Conservation (phyloP, 2,329 filamentous ascomycete species). For the Neonectria sp. region DNA sequence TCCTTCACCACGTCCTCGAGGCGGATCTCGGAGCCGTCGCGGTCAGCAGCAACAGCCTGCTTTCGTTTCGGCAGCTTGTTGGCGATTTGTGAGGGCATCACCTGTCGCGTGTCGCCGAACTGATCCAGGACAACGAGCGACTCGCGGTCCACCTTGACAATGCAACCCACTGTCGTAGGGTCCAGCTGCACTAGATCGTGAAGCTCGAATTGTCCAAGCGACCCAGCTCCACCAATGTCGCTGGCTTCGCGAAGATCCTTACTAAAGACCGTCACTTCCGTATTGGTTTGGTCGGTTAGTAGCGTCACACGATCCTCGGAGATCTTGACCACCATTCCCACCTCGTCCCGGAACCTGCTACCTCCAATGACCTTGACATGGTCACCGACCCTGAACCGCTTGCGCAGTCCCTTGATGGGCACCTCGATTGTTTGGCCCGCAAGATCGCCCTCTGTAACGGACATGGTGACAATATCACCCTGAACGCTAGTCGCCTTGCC, state of each 20-base stretch:
- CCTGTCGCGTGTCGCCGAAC: constrained; percentile 83
- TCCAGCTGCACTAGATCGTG: constrained; percentile 97
- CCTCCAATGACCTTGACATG: constrained; percentile 99
- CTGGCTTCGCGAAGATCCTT: constrained; percentile 95
- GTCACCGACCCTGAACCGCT: constrained; percentile 93
- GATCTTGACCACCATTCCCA: constrained; percentile 97
- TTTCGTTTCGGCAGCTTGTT: constrained; percentile 89
- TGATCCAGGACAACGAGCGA: constrained; percentile 93
- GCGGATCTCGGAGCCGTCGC: constrained; percentile 93
- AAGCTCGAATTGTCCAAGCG: constrained; percentile 89
- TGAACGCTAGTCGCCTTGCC: constrained; percentile 90
- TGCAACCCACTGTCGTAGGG: constrained; percentile 90
- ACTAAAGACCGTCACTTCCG: constrained; percentile 97
- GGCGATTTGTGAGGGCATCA: constrained; percentile 92
- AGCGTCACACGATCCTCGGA: constrained; percentile 93
- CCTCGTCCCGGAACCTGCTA: constrained; percentile 93
- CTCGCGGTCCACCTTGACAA: constrained; percentile 96
- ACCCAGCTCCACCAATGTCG: constrained; percentile 89
- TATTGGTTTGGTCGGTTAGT: constrained; percentile 91
- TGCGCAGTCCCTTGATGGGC: constrained; percentile 91
- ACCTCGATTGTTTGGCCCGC: constrained; percentile 90
- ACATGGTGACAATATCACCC: constrained; percentile 91
- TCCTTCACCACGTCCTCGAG: constrained; percentile 95
- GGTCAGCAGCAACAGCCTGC: constrained; percentile 90
- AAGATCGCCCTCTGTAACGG: constrained; percentile 86